Percentiles rank a stretch among this genome's conserved stretches.
Evolutionary conservation across 2,329 filamentous ascomycete species (phyloP).

Genomic region (Drechslerella stenobrocha): DNA sequence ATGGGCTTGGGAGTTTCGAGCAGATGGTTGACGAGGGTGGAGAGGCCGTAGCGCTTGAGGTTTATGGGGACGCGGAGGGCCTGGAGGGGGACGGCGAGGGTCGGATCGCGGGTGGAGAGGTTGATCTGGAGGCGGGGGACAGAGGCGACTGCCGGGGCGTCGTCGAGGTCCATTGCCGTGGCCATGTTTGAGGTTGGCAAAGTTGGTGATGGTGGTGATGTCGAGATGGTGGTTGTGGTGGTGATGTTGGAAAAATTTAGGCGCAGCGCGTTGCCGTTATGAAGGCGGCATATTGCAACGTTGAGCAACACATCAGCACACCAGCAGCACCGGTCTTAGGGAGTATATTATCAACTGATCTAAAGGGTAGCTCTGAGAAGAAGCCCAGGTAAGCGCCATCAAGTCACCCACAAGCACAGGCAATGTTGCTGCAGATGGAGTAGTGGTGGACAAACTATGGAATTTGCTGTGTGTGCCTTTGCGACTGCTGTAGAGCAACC

Average conservation of each 20-base stretch:
- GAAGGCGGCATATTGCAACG: too few species aligned
- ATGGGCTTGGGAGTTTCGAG: conserved; percentile 68
- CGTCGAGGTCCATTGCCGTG: conserved; percentile 40
- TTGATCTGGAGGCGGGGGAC: conserved; percentile 66
- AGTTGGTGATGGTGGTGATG: neutral
- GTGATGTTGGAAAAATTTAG: conserved; percentile 8
- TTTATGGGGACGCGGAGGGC: conserved; percentile 54
- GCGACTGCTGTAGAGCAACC: too few species aligned
- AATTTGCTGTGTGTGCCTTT: too few species aligned
- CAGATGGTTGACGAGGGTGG: conserved; percentile 72
- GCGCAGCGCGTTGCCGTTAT: neutral
- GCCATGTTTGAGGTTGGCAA: conserved; percentile 21
- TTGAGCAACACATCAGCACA: conserved; percentile 4
- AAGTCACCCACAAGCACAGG: too few species aligned
- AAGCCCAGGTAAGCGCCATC: too few species aligned
- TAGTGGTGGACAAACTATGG: too few species aligned
- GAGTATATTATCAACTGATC: too few species aligned
- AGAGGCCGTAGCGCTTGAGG: conserved; percentile 71
- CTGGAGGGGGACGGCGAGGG: conserved; percentile 64
- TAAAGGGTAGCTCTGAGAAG: too few species aligned
- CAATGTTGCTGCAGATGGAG: too few species aligned
- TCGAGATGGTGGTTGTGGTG: neutral
- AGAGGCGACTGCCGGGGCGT: too few species aligned
- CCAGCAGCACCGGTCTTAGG: too few species aligned
- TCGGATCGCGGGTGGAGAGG: conserved; percentile 67